These are phyloP conservation scores for Kluyveromyces nonfermentans DNA, from an alignment of 805 yeast species.

Conservation along the genomic window DNA sequence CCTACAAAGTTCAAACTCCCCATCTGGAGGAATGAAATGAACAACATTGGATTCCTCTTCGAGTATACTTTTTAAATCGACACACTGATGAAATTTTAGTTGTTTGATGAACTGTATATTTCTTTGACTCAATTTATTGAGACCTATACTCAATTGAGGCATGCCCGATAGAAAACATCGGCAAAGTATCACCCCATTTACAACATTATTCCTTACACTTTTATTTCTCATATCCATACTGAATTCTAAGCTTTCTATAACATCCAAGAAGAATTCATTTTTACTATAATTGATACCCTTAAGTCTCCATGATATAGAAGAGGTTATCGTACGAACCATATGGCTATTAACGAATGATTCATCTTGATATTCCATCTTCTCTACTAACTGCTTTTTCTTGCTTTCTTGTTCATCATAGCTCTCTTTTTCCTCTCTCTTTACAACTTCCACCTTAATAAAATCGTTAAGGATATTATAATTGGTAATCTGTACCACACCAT, in stretches of 20 bases:
- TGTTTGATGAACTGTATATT: conserved; percentile 42
- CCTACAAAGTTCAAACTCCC: conserved; percentile 53
- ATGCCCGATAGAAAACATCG: conserved; percentile 79
- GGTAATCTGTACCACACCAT: conserved; percentile 77
- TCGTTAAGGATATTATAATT: conserved; percentile 72
- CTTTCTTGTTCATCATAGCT: conserved; percentile 4
- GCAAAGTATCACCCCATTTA: conserved; percentile 64
- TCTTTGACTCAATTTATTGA: conserved; percentile 55
- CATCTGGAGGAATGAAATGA: conserved; percentile 86
- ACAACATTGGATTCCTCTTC: conserved; percentile 32
- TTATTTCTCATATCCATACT: conserved; percentile 51
- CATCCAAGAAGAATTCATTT: conserved; percentile 85
- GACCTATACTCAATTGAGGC: conserved; percentile 72
- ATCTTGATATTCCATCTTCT: conserved; percentile 7
- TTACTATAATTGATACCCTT: conserved; percentile 82
- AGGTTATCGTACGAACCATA: conserved; percentile 67
- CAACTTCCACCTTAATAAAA: conserved; percentile 54
- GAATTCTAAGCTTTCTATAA: conserved; percentile 65
- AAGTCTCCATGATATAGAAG: conserved; percentile 83
- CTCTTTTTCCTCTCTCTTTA: conserved; percentile 13
- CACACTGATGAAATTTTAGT: conserved; percentile 82
- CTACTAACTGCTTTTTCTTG: conserved; percentile 1
- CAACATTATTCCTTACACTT: conserved; percentile 54
- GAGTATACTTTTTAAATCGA: conserved; percentile 58
- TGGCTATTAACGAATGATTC: conserved; percentile 50